Conservation (phyloP, 768 basidiomycete genomes). For the Mycena vulgaris region DNA sequence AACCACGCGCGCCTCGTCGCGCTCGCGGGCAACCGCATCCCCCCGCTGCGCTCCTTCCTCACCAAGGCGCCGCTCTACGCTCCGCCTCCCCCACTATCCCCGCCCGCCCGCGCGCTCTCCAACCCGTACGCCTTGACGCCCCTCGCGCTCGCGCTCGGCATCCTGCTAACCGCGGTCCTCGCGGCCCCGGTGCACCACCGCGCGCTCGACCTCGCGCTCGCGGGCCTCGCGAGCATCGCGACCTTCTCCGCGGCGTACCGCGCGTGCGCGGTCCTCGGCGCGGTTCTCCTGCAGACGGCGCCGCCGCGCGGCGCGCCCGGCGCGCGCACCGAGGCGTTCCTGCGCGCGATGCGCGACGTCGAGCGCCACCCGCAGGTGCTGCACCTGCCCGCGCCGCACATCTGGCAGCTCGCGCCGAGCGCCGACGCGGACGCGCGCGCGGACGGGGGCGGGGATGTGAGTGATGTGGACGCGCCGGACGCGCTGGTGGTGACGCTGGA, state of each 20-base stretch:
- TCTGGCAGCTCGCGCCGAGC: slow-evolving; percentile 80
- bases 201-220: slow-evolving; percentile 87
- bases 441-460: slow-evolving; percentile 5
- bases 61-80: slow-evolving; percentile 57
- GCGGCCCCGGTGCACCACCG: slow-evolving; percentile 76
- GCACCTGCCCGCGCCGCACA: slow-evolving; percentile 87
- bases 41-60: slow-evolving; percentile 66
- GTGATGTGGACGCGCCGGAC: slow-evolving; percentile 41
- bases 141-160: slow-evolving; percentile 67
- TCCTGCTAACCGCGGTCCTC: slow-evolving; percentile 67
- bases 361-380: slow-evolving; percentile 88
- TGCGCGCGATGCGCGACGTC: slow-evolving; percentile 87
- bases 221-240: slow-evolving; percentile 79
- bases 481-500: slow-evolving; percentile 84
- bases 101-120: slow-evolving; percentile 61
- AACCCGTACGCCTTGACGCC: slow-evolving; percentile 86
- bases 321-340: slow-evolving; percentile 86
- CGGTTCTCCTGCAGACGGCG: slow-evolving; percentile 91
- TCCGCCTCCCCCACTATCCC: slow-evolving; percentile 49
- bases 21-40: slow-evolving; percentile 78
- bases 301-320: slow-evolving; percentile 73
- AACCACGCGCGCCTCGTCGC: slow-evolving; percentile 76
- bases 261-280: slow-evolving; percentile 87
- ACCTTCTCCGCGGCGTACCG: slow-evolving; percentile 91
- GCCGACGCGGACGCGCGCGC: not conserved